Evolutionary conservation across 2,329 filamentous ascomycete species (phyloP).

Genomic region (Colletotrichum chlorophyti): DNA sequence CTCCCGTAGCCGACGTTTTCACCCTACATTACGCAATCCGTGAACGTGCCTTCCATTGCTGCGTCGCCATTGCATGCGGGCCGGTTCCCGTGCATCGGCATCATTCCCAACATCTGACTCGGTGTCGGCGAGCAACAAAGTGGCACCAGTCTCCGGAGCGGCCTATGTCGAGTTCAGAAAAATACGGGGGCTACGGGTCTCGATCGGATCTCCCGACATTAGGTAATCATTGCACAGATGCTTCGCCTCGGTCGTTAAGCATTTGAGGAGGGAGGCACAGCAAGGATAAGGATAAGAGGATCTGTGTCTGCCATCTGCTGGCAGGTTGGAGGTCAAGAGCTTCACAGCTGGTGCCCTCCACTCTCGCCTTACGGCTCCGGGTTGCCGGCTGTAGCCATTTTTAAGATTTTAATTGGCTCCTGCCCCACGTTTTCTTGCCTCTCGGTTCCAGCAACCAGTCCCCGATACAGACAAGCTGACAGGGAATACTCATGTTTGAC

Average conservation of each 20-base stretch:
- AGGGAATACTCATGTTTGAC: conserved; percentile 13
- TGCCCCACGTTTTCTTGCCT: conserved; percentile 27
- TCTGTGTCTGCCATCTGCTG: background rate
- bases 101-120: conserved; percentile 19
- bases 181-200: conserved; percentile 13
- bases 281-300: too few relatives aligned
- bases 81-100: conserved; percentile 11
- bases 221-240: background rate
- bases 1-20: conserved; percentile 10
- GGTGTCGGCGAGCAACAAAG: conserved; percentile 17
- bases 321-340: background rate
- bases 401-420: conserved; percentile 9
- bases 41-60: too few relatives aligned
- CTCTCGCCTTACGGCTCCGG: conserved; percentile 21
- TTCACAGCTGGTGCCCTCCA: background rate
- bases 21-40: conserved; percentile 15
- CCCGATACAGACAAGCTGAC: conserved; percentile 9
- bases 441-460: conserved; percentile 12
- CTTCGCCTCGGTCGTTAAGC: too few relatives aligned
- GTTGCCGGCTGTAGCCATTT: conserved; percentile 9
- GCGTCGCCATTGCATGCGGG: conserved; percentile 14
- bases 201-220: background rate
- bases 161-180: conserved; percentile 19
- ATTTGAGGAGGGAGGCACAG: too few relatives aligned
- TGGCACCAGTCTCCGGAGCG: conserved; percentile 24